Conservation (phyloP, 2,329 filamentous ascomycete species). For the Biscogniauxia marginata region DNA sequence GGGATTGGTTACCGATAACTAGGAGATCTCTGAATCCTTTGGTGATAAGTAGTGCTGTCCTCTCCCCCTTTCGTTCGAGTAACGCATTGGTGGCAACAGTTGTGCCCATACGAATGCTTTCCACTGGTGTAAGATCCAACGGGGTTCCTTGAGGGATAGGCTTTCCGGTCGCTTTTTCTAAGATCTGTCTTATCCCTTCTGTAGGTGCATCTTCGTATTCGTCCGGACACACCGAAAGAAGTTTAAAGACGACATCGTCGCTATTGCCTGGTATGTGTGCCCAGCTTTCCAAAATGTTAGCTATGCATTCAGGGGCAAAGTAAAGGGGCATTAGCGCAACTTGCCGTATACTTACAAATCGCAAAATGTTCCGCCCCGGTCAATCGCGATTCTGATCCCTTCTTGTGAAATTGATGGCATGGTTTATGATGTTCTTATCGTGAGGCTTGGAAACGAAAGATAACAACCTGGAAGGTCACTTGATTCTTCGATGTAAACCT, state of each 20-base stretch:
- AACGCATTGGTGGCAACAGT: constrained; percentile 74
- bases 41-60: constrained; percentile 67
- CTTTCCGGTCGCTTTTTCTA: constrained; percentile 58
- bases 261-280: constrained; percentile 60
- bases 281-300: constrained; percentile 43
- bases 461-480: not conserved
- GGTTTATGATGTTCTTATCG: not conserved
- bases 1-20: constrained; percentile 68
- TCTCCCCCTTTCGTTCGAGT: constrained; percentile 69
- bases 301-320: not conserved
- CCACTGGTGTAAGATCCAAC: constrained; percentile 7
- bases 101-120: constrained; percentile 63
- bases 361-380: constrained; percentile 71
- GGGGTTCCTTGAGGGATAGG: constrained; percentile 44
- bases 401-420: constrained; percentile 8
- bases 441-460: not conserved
- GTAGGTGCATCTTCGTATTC: constrained; percentile 70
- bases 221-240: constrained; percentile 68
- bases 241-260: constrained; percentile 69
- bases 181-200: constrained; percentile 65
- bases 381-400: constrained; percentile 28
- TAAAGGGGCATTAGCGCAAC: not conserved
- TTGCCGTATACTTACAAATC: constrained; percentile 37
- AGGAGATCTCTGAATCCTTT: constrained; percentile 71
- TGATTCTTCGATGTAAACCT: not conserved